phyloP scores from a whole-genome alignment of 257 asterid genomes.

The Catharanthus roseus region DNA sequence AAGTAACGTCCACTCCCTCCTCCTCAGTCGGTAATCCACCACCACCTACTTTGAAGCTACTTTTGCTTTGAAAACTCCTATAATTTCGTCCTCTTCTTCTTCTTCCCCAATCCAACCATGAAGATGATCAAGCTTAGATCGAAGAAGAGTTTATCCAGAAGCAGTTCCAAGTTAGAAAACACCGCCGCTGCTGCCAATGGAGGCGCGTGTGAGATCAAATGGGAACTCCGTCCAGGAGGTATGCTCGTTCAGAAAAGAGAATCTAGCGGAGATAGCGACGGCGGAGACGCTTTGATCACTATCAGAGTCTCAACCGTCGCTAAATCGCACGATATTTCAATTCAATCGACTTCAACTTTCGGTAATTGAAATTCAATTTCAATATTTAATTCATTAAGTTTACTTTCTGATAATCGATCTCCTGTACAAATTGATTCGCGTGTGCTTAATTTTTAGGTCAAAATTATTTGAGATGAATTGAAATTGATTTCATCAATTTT shows the following conservation, averaged over 20 bases:
- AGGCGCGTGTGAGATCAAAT: slow-evolving; percentile 40
- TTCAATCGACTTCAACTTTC: slow-evolving; percentile 69
- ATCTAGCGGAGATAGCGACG: slow-evolving; percentile 23
- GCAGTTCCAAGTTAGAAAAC: slow-evolving; percentile 39
- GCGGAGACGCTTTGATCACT: slow-evolving; percentile 38
- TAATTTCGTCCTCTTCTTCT: not conserved
- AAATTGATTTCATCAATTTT: too few species aligned
- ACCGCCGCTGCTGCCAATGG: not conserved
- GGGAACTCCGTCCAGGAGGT: slow-evolving; percentile 88
- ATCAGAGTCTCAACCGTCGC: slow-evolving; percentile 61
- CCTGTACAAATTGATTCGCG: too few species aligned
- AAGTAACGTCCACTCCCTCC: slow-evolving; percentile 11
- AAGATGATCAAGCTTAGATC: slow-evolving; percentile 62
- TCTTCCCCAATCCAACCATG: not conserved
- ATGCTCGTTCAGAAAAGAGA: slow-evolving; percentile 81
- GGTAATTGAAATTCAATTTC: slow-evolving; percentile 33
- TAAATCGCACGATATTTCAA: slow-evolving; percentile 44
- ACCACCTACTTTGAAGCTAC: not conserved
- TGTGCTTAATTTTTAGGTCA: too few species aligned
- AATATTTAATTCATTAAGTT: too few species aligned
- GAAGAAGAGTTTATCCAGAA: slow-evolving; percentile 50
- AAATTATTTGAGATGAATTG: too few species aligned
- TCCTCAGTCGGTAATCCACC: not conserved
- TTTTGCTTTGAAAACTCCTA: not conserved
- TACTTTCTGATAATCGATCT: too few species aligned